Base-by-base conservation (phyloP, 108 stramenopile genomes). In the Cyclotella atomus region DNA sequence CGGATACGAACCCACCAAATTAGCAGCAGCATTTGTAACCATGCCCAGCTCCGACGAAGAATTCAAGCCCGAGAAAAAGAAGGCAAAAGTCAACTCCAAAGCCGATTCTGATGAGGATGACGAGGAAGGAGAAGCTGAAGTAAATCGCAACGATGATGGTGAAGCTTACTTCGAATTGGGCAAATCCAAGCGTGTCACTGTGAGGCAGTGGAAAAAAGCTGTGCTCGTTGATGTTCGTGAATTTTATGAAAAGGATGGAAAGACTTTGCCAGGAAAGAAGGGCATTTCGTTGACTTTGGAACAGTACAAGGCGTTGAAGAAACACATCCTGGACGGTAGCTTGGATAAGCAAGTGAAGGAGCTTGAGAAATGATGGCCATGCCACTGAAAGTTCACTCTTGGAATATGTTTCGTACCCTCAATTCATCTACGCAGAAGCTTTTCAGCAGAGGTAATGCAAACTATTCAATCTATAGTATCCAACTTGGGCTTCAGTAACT, bases 251-350 rank as follows among this genome's bases (percentile, higher is more conserved):
- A 91, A 91, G 64, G 83, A 83, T 54, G 92, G 84, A 0, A 85
- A 91, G 57, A 65, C 67, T 0, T 47, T 91, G 21, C 92, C 90
- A 9, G 90, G 90, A 19, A 94, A 91, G 44, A 94, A 94, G 73
- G 92, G 92, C 0, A 94, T 94, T 29, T 77, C 74, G 24, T 62
- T 94, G 65, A 83, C 78, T 17, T 52, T 85, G 61, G 90, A 90
- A 10, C 93, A 94, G 62, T 93, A 83, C 68, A 79, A 85, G 44
- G 73, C 60, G 14, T 73, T 92, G 44, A 54, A 75, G 12, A 76
- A 76, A 17, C 28, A 73, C 44, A 83, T 89, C 27, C 64, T 77
- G 60, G 82, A 83, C 47, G 82, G 82, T 3, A 79, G 73, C 32
- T 30, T 83, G 59, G 82, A 83, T 49, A 43, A 54, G 33, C 60